Percentiles rank a stretch among this genome's conserved stretches.
Evolutionary conservation across 139 green algal genomes (phyloP).

Genomic region (Chlamydomonas sp.): DNA sequence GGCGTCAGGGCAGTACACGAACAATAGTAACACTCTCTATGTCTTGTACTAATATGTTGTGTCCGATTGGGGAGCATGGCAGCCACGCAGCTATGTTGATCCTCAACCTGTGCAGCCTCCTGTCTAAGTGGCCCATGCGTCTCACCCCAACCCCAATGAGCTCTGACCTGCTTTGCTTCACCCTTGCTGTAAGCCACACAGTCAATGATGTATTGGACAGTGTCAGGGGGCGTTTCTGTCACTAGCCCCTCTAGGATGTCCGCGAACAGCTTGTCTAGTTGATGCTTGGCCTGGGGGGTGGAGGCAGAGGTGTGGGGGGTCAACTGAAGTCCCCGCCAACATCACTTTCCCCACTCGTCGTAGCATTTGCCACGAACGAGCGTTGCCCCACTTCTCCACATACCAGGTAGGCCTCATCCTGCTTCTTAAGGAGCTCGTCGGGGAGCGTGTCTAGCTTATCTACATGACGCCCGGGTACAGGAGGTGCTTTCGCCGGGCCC

Average conservation of each 20-base stretch:
- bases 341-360: too few species aligned
- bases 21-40: too few species aligned
- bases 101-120: too few species aligned
- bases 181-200: constrained; percentile 40
- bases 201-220: constrained; percentile 57
- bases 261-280: constrained; percentile 42
- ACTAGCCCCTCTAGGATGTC: constrained; percentile 32
- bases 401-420: constrained; percentile 44
- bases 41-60: too few species aligned
- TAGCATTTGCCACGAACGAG: too few species aligned
- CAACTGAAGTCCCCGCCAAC: too few species aligned
- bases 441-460: constrained; percentile 39
- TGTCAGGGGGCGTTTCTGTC: constrained; percentile 41
- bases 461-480: constrained; percentile 24
- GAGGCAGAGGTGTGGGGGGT: too few species aligned
- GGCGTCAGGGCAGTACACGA: too few species aligned
- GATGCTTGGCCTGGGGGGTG: constrained; percentile 37
- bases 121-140: not conserved
- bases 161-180: constrained; percentile 43
- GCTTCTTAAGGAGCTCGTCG: constrained; percentile 38
- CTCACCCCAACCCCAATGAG: too few species aligned
- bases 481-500: not conserved
- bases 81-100: too few species aligned
- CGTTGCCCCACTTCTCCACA: not conserved
- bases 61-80: too few species aligned